Base-by-base conservation (phyloP, 2,329 filamentous ascomycete species). In the Zasmidium cellare region DNA sequence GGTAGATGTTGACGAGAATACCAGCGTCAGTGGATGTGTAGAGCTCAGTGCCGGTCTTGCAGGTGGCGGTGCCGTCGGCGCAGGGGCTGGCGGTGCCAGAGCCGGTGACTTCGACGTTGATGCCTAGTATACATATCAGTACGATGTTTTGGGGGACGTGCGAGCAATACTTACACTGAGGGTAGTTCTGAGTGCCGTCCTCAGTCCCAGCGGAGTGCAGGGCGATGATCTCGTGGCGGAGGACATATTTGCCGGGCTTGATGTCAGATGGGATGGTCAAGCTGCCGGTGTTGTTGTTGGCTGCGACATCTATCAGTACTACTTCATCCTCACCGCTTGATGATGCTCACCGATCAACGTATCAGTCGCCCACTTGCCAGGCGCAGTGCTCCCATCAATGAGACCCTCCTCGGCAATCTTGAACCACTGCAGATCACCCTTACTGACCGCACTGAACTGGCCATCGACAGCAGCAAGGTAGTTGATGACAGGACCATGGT, bases 401-500 rank as follows among this genome's bases (percentile, higher is more conserved):
- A 84, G 78, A 57, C 85, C 86, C 31, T 71, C 76, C 56, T 79
- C 79, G 41, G 81, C 79, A 58, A 88, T 87, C 79, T 89, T 89
- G 80, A 86, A 84, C 72, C 82, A 88, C 62, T 82, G 72, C 25
- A 87, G 78, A 3, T 74, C 68, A 1, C 71, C 74, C 72, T 84
- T 82, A 71, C 83, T 79, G 56, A 80, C 82, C 0, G 71, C 70
- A 38, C 80, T 75, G 71, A 83, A 87, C 70, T 85, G 79, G 20
- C 80, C 83, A 44, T 53, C 51, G 74, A 83, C 86, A 65, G 79
- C 79, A 55, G 86, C 86, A 16, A 88, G 75, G 76, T 88, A 88
- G 71, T 82, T 82, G 61, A 88, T 79, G 65, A 88, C 81, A 9
- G 86, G 85, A 1, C 84, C 84, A 63, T 86, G 79, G 75, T 90